Evolutionary conservation across 257 asterid species (phyloP), one percentile per base, ranked within the genome.

Genomic region (Parsonsia alboflavescens): DNA sequence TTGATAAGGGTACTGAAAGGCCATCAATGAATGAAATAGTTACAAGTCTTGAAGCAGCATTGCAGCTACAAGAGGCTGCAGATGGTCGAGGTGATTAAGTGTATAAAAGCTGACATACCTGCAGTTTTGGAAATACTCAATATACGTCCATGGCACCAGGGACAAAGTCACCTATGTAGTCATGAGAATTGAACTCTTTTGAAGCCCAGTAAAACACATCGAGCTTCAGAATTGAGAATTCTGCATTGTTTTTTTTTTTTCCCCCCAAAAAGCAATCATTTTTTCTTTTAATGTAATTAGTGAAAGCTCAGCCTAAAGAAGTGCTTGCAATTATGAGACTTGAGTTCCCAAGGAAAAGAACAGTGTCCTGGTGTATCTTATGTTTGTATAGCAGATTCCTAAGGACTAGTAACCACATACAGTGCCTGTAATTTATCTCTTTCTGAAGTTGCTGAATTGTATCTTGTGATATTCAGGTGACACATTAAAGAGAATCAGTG

Each of bases 21-120:
- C 96, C 96, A 45, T 80, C 91, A 63, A 76, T 90, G 85, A 33
- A 58, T 15, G 87, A 86, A 58, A 78, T 90, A 63, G 80, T 84
- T 56, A 58, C 81, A 76, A 80, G 82, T 70, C 94, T 90, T 61
- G 82, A 88, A 79, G 85, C 70, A 16, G 96, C 94, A 57, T 49
- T 88, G 54, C 71, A 80, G 78, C 81, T 71, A 75, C 92, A 90
- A 79, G 92, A 88, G 74, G 86, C 82, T 17, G 74, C 86, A 70
- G 88, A 88, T 76, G 80, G 21, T 3, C 10, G 53, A 21, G 72
- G 64, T 59, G 24, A 30, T 53, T 39, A 68, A 69, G 33, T 24
- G 70, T 16, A 61, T 24, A 21, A 33, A 7, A 65, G 19, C 28
- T 52, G 42, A 64, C 16, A 52, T 64, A 10, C 56, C 26, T 22